Evolutionary conservation across 257 asterid species (phyloP), one percentile per base, ranked within the genome.

Genomic region (Penstemon davidsonii): DNA sequence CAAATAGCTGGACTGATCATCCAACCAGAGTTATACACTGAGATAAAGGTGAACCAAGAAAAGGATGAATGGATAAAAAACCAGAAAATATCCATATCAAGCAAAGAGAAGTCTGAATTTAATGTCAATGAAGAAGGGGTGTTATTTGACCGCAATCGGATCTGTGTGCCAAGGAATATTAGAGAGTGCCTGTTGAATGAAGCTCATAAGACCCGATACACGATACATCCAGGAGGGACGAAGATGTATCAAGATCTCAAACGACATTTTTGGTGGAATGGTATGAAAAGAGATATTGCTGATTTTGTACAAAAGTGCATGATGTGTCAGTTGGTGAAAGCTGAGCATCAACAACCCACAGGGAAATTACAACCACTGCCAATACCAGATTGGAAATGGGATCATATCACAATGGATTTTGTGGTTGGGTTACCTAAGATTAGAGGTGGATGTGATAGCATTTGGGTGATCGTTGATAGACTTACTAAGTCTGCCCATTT

Each of bases 331-430:
- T 4, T 5, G 47, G 8, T 44, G 47, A 44, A 44, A 44, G 47
- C 47, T 8, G 47, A 44, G 7, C 7, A 18, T 25, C 60, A 50
- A 65, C 8, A 15, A 37, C 60, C 49, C 0, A 1, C 33, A 1
- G 6, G n/a, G 12, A 19, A 13, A 10, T 8, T 65, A 8, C 59
- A 65, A 49, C 60, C 58, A 0, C 5, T 49, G 11, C 11, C 33
- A 0, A 51, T 65, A 12, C 60, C 60, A 11, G 18, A 52, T 3
- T 65, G 70, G 55, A 49, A 49, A 49, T 49, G 55, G 55, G 55
- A 49, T 6, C 5, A 49, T 3, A 49, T 49, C n/a, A 65, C 43
- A 0, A 65, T 65, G 36, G 70, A 65, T 5, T 51, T 65, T 11
- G 15, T 65, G 13, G 13, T 15, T 5, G 47, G 47, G 8, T 44